Conservation (phyloP, 768 basidiomycete species). For the Arthromyces matolae region DNA sequence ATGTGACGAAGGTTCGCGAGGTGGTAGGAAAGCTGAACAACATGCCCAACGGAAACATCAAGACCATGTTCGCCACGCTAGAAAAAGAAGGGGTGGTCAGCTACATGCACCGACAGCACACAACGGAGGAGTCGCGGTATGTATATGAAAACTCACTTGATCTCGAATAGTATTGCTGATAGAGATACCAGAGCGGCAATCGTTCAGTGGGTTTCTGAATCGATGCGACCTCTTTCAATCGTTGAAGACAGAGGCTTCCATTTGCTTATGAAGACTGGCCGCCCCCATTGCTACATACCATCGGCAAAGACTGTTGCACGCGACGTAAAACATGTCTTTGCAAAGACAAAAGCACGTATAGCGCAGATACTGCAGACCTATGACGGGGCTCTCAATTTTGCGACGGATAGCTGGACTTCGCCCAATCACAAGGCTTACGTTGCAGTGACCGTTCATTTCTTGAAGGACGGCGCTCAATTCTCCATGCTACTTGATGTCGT, state of each 20-base stretch:
- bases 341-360: not conserved
- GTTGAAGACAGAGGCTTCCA: not conserved
- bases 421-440: constrained; percentile 23
- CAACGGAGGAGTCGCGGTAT: too few relatives aligned
- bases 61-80: not conserved
- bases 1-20: not conserved
- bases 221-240: not conserved
- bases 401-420: constrained; percentile 27
- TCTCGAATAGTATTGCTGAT: too few relatives aligned
- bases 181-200: not conserved
- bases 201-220: not conserved
- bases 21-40: not conserved
- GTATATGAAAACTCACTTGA: too few relatives aligned
- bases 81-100: too few relatives aligned
- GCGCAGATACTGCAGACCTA: not conserved
- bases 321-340: not conserved
- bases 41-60: too few relatives aligned
- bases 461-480: constrained; percentile 16
- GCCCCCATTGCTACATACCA: not conserved
- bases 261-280: not conserved
- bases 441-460: constrained; percentile 20
- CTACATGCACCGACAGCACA: too few relatives aligned
- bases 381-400: constrained; percentile 18
- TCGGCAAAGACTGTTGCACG: not conserved
- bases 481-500: constrained; percentile 24